phyloP scores from a whole-genome alignment of 768 basidiomycete genomes.

The Amanita molliuscula region DNA sequence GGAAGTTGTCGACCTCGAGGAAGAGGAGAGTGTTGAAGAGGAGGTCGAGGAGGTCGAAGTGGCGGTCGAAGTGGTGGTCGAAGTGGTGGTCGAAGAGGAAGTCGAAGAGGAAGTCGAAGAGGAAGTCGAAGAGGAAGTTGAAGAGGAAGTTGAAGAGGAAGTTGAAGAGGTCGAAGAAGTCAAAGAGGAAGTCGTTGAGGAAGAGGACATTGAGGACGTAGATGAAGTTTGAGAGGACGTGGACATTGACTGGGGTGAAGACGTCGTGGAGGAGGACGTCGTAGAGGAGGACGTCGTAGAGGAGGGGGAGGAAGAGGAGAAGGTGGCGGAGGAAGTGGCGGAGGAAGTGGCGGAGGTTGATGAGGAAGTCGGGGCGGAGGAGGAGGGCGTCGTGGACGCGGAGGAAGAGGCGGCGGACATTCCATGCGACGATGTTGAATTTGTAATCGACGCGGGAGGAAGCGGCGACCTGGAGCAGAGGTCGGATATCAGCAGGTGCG shows the following conservation, averaged over 20 bases:
- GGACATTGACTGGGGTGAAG: neutral
- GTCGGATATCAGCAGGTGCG: conserved; percentile 4
- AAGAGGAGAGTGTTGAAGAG: neutral
- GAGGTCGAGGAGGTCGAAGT: neutral
- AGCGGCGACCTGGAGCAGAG: neutral
- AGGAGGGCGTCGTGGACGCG: conserved; percentile 8
- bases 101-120: conserved; percentile 1
- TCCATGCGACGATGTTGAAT: conserved; percentile 9
- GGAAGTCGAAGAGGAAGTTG: neutral
- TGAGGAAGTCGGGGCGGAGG: conserved; percentile 8
- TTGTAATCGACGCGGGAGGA: conserved; percentile 9
- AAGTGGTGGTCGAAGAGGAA: neutral
- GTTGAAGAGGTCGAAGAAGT: conserved; percentile 15
- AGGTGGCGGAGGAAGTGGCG: conserved; percentile 4
- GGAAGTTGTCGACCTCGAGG: conserved; percentile 1
- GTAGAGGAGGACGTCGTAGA: neutral
- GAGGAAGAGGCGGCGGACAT: conserved; percentile 4
- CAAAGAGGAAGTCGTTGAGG: conserved; percentile 7
- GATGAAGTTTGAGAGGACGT: neutral
- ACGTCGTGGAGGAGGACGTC: neutral
- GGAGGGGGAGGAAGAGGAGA: conserved; percentile 2
- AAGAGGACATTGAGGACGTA: conserved; percentile 7
- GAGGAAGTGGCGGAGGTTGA: conserved; percentile 9
- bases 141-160: conserved; percentile 7
- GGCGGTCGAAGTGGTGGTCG: conserved; percentile 2